Conservation (phyloP, 1,139 yeast species). For the Geotrichum siamense region DNA sequence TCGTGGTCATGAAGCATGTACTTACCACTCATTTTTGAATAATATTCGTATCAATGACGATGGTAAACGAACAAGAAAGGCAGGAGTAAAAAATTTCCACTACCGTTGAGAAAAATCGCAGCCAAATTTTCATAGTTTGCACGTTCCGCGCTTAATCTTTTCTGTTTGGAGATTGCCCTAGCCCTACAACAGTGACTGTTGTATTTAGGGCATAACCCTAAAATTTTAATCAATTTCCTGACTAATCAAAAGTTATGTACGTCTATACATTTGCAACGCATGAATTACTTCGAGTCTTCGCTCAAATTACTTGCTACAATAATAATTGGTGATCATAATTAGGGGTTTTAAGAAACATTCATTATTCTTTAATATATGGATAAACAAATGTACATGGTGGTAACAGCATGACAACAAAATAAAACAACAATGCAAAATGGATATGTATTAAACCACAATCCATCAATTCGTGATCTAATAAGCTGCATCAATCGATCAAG, state of each 20-base stretch:
- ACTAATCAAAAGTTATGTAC: too few species aligned
- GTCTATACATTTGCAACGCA: too few species aligned
- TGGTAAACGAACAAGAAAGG: not conserved
- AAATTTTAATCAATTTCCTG: too few species aligned
- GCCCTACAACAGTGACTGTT: not conserved
- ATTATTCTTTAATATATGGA: not conserved
- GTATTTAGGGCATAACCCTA: not conserved
- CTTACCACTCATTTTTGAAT: constrained; percentile 6
- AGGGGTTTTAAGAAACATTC: not conserved
- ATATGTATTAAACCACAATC: not conserved
- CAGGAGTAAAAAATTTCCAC: constrained; percentile 3
- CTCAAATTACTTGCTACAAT: too few species aligned
- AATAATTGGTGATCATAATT: too few species aligned
- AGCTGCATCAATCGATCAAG: too few species aligned
- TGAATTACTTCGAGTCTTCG: too few species aligned
- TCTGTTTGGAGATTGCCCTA: not conserved
- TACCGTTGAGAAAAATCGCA: not conserved
- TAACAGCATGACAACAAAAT: not conserved
- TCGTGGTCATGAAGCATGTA: not conserved
- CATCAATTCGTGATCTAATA: too few species aligned
- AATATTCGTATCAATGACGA: constrained; percentile 1
- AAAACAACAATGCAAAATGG: not conserved
- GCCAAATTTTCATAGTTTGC: too few species aligned
- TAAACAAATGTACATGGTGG: not conserved
- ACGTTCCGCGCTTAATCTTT: too few species aligned